Conservation (phyloP, 164 flowering plant genomes). For the Protea cynaroides region DNA sequence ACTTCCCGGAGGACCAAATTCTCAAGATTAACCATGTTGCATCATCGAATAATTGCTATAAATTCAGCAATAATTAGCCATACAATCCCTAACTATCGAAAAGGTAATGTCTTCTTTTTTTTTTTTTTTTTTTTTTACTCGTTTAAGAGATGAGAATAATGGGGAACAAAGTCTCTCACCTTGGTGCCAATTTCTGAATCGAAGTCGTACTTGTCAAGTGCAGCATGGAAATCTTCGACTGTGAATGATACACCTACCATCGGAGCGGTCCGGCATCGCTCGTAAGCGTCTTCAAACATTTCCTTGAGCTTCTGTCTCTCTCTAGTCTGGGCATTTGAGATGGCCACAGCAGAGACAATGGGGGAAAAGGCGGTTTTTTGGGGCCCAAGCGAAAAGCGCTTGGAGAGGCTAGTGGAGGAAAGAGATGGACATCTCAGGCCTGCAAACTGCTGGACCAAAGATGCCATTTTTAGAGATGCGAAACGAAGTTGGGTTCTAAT, state of each 20-base stretch:
- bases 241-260: constrained; percentile 74
- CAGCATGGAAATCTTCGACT: constrained; percentile 55
- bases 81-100: constrained; percentile 2
- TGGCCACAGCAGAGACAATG: constrained; percentile 38
- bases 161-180: constrained; percentile 24
- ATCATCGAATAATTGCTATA: too few species aligned
- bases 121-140: background rate
- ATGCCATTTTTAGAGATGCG: constrained; percentile 40
- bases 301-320: constrained; percentile 65
- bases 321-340: constrained; percentile 58
- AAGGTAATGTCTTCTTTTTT: background rate
- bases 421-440: constrained; percentile 62
- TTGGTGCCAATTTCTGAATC: constrained; percentile 72
- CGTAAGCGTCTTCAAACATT: constrained; percentile 80
- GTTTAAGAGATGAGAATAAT: background rate
- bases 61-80: too few species aligned
- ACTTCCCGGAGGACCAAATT: too few species aligned
- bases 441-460: constrained; percentile 64
- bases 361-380: constrained; percentile 11
- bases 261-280: constrained; percentile 79
- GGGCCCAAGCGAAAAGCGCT: constrained; percentile 20
- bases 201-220: constrained; percentile 77
- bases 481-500: background rate
- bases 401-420: constrained; percentile 36
- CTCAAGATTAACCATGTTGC: too few species aligned